Conservation (phyloP, 441 rosid genomes). For the Flueggea neowawraea region DNA sequence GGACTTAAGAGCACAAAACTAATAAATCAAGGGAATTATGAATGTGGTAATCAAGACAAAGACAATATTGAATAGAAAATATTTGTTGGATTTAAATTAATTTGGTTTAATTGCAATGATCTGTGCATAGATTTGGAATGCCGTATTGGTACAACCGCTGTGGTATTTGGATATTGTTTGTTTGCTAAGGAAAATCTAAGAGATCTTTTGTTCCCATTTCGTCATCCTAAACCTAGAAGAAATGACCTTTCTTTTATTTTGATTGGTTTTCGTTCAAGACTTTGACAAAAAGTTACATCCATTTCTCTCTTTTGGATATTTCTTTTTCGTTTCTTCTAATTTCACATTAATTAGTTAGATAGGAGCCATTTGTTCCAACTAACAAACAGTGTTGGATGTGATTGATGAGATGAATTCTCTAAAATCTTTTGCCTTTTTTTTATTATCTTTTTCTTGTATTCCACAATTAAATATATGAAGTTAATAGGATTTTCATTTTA, state of each 20-base stretch:
- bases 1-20: too few species aligned
- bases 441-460: too few species aligned
- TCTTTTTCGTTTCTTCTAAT: not conserved
- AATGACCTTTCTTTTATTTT: not conserved
- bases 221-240: constrained; percentile 5
- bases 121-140: constrained; percentile 31
- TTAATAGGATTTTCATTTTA: too few species aligned
- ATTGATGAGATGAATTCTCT: too few species aligned
- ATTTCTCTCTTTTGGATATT: too few species aligned
- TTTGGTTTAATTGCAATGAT: constrained; percentile 1
- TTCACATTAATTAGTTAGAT: constrained; percentile 4
- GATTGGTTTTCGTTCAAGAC: constrained; percentile 3
- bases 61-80: too few species aligned
- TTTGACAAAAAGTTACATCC: not conserved
- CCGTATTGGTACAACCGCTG: constrained; percentile 34
- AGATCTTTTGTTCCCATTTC: constrained; percentile 24
- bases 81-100: too few species aligned
- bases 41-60: too few species aligned
- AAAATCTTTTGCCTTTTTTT: too few species aligned
- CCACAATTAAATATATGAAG: too few species aligned
- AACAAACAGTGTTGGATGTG: not conserved
- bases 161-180: constrained; percentile 30
- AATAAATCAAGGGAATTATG: too few species aligned
- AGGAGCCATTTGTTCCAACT: constrained; percentile 8
- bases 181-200: constrained; percentile 30